Evolutionary conservation across 768 basidiomycete species (phyloP).

Genomic region (Sistotremastrum niveocremeum): DNA sequence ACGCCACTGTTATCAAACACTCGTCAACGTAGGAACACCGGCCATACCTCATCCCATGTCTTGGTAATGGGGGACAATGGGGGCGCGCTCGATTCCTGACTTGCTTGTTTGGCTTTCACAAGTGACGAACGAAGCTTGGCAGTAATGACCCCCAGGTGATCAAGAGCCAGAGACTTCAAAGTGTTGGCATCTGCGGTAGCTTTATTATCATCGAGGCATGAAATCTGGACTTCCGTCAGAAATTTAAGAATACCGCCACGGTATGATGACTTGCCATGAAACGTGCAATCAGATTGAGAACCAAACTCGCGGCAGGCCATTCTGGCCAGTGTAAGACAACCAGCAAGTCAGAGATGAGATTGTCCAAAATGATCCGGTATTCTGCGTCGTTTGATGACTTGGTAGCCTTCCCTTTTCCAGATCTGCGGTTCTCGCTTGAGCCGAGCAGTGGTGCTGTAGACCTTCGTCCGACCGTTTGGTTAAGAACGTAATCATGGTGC

Average conservation of each 20-base stretch:
- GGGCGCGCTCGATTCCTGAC: too few species aligned
- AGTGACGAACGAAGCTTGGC: constrained; percentile 59
- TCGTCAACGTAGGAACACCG: too few species aligned
- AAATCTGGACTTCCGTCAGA: constrained; percentile 34
- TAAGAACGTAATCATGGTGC: constrained; percentile 68
- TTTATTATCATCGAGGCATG: constrained; percentile 74
- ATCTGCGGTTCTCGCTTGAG: too few species aligned
- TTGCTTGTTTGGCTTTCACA: too few species aligned
- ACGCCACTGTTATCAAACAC: not conserved
- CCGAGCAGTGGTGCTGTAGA: not conserved
- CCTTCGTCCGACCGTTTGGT: constrained; percentile 46
- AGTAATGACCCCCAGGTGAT: constrained; percentile 89
- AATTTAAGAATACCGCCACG: not conserved
- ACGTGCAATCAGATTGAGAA: constrained; percentile 68
- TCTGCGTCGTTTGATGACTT: constrained; percentile 92
- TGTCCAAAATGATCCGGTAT: constrained; percentile 86
- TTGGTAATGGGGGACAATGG: too few species aligned
- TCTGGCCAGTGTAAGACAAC: constrained; percentile 89
- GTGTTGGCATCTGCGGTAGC: constrained; percentile 60
- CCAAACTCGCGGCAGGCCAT: constrained; percentile 85
- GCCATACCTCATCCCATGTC: too few species aligned
- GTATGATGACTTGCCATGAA: constrained; percentile 62
- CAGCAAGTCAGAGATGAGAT: constrained; percentile 76
- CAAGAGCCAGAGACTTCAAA: constrained; percentile 78
- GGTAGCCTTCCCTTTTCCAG: constrained; percentile 76